phyloP scores from a whole-genome alignment of 2,329 filamentous ascomycete species.

The Fusarium armeniacum region DNA sequence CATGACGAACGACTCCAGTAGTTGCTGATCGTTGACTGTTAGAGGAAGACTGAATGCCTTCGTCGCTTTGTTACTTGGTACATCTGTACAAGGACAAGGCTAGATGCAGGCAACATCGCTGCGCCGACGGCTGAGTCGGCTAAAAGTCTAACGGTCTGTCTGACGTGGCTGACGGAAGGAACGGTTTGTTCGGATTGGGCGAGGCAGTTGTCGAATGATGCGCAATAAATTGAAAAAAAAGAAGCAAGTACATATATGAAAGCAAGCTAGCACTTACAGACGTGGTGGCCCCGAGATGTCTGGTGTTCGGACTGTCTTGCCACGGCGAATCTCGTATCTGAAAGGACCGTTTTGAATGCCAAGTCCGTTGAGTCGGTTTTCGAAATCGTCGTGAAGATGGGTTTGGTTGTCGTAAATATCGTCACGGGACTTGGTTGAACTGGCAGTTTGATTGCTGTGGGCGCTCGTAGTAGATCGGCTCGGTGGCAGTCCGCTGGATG shows the following conservation, averaged over 20 bases:
- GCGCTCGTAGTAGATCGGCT: slow-evolving; percentile 34
- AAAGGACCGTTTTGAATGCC: slow-evolving; percentile 49
- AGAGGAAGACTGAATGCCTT: slow-evolving; percentile 17
- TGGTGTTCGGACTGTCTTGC: slow-evolving; percentile 52
- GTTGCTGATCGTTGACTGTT: slow-evolving; percentile 7
- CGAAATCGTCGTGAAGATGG: slow-evolving; percentile 46
- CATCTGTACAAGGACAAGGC: slow-evolving; percentile 10
- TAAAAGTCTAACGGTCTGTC: slow-evolving; percentile 26
- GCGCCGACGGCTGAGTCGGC: slow-evolving; percentile 21
- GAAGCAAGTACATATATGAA: slow-evolving; percentile 6
- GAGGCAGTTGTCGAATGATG: slow-evolving; percentile 2
- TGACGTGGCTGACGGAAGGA: slow-evolving; percentile 11
- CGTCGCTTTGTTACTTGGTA: slow-evolving; percentile 23
- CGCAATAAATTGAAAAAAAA: slow-evolving; percentile 9
- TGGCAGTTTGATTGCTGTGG: slow-evolving; percentile 30
- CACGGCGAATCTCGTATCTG: slow-evolving; percentile 52
- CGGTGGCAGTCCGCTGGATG: slow-evolving; percentile 29
- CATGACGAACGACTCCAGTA: slow-evolving; percentile 31
- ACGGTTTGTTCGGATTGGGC: background rate
- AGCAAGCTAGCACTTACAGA: slow-evolving; percentile 50
- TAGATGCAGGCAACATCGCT: slow-evolving; percentile 18
- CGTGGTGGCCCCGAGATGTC: slow-evolving; percentile 38
- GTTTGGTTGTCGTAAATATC: slow-evolving; percentile 30
- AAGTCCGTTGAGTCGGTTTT: slow-evolving; percentile 51
- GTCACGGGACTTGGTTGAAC: slow-evolving; percentile 32